Conservation (phyloP, 2,329 filamentous ascomycete species). For the Aureobasidium sp. region DNA sequence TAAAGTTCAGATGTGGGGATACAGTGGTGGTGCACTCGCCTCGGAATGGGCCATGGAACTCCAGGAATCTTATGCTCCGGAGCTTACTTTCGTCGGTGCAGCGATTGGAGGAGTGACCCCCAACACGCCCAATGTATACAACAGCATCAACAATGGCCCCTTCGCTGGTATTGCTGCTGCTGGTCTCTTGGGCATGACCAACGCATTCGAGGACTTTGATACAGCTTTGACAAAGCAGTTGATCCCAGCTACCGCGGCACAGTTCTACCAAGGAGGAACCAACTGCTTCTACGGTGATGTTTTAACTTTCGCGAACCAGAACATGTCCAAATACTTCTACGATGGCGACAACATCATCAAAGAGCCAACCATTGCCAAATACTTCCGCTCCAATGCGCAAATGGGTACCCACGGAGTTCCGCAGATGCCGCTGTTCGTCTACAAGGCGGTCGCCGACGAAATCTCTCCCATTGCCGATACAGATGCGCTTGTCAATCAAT, state of each 20-base stretch:
- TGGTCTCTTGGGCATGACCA: conserved; percentile 22
- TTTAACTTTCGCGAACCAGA: conserved; percentile 13
- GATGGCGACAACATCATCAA: conserved; percentile 9
- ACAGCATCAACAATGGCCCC: conserved; percentile 22
- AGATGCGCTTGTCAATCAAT: conserved; percentile 24
- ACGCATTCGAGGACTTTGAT: conserved; percentile 22
- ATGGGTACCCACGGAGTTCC: conserved; percentile 19
- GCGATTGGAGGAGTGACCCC: conserved; percentile 28
- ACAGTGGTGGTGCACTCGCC: conserved; percentile 23
- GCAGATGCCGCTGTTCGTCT: conserved; percentile 26
- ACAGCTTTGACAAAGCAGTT: conserved; percentile 16
- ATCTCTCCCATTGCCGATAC: conserved; percentile 25
- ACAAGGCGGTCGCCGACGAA: conserved; percentile 29
- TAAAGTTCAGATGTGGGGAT: conserved; percentile 22
- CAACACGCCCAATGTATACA: conserved; percentile 24
- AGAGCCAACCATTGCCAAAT: background rate
- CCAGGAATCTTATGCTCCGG: conserved; percentile 24
- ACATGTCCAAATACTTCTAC: conserved; percentile 21
- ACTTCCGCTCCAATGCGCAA: background rate
- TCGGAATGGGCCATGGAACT: conserved; percentile 25
- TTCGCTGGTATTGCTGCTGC: conserved; percentile 24
- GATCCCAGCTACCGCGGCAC: conserved; percentile 6
- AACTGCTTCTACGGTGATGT: conserved; percentile 13
- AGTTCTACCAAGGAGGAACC: conserved; percentile 15
- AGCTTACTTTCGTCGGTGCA: conserved; percentile 25